phyloP scores from a whole-genome alignment of 345 rosid species.

The Sisymbrium altissimum region DNA sequence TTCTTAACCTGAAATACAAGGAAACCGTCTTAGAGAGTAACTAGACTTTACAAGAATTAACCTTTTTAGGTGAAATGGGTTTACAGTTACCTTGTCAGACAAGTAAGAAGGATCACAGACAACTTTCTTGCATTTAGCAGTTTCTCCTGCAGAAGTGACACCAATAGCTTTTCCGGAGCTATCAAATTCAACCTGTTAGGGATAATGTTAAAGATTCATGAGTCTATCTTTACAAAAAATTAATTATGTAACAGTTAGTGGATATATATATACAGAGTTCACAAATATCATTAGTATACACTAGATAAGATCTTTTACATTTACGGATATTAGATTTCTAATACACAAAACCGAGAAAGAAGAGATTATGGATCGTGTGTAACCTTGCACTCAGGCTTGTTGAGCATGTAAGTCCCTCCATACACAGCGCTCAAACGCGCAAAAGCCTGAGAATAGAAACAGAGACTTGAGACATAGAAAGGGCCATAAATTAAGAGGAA shows the following conservation, averaged over 20 bases:
- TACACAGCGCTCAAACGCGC: constrained; percentile 94
- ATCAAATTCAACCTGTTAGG: constrained; percentile 68
- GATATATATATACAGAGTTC: neutral
- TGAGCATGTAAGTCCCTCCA: constrained; percentile 97
- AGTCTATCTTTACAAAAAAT: neutral
- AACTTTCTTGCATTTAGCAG: constrained; percentile 92
- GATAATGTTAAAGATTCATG: neutral
- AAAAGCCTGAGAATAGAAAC: constrained; percentile 57
- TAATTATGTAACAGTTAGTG: neutral
- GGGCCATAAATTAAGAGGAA: neutral
- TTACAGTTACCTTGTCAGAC: constrained; percentile 58
- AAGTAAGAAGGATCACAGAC: constrained; percentile 92
- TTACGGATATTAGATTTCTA: neutral
- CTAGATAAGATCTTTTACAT: neutral
- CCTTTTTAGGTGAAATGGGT: neutral
- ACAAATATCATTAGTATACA: neutral
- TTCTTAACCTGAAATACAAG: constrained; percentile 57
- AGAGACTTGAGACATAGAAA: neutral
- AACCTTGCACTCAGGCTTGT: constrained; percentile 94
- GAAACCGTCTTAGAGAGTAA: neutral
- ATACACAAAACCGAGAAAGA: neutral
- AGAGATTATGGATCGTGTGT: neutral
- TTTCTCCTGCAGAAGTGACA: constrained; percentile 84
- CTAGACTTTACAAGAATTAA: neutral
- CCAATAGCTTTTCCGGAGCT: constrained; percentile 64